Conservation (phyloP, 2,329 filamentous ascomycete species). For the Cercospora zeae-maydis region DNA sequence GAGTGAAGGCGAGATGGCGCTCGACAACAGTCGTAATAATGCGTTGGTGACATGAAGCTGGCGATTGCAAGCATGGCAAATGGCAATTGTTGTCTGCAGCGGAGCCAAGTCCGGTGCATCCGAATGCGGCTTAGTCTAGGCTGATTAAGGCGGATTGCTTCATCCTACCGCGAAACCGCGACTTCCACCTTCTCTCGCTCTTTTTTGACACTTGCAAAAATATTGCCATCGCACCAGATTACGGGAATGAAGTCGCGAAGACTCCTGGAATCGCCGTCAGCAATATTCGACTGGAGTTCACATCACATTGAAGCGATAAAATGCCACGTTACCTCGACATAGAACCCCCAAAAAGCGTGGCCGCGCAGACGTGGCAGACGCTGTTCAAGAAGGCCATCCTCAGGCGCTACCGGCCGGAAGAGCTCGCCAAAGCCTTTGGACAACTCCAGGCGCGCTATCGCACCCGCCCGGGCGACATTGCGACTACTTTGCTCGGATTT, state of each 20-base stretch:
- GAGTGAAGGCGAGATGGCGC: too few species aligned
- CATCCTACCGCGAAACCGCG: background rate
- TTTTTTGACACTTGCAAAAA: background rate
- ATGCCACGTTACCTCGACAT: constrained; percentile 22
- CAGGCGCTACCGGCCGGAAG: constrained; percentile 14
- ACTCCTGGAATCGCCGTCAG: background rate
- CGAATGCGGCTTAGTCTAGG: background rate
- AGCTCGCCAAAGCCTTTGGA: constrained; percentile 19
- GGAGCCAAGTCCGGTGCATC: background rate
- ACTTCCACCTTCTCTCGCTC: background rate
- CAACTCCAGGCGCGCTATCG: constrained; percentile 16
- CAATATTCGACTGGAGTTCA: too few species aligned
- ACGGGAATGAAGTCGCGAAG: background rate
- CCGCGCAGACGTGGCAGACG: constrained; percentile 21
- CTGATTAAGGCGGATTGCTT: background rate
- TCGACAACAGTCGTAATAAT: too few species aligned
- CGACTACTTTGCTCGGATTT: constrained; percentile 27
- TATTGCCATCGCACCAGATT: background rate
- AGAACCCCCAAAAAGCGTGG: constrained; percentile 11
- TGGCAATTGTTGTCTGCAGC: background rate
- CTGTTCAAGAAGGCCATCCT: constrained; percentile 22
- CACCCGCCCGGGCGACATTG: constrained; percentile 21
- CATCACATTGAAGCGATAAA: background rate
- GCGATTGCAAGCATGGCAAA: background rate
- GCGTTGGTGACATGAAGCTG: background rate